Evolutionary conservation across 495 filamentous ascomycete genomes (phyloP), one percentile per base, ranked within the genome.

Genomic region (Viridothelium virens): DNA sequence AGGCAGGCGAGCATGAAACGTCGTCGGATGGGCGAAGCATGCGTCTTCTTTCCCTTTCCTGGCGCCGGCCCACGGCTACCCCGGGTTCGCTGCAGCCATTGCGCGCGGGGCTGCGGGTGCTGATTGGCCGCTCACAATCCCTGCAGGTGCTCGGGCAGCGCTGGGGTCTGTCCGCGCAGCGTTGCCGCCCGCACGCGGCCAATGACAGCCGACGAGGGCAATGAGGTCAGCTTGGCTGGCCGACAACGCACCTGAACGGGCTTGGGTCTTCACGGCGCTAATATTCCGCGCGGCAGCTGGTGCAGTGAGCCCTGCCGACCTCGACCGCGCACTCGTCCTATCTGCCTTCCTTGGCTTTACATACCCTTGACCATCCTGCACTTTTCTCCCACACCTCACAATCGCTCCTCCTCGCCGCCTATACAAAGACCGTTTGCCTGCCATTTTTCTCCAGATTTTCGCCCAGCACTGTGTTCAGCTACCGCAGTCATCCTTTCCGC

Each of bases 231-330:
- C 53, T 59, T 59, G 53, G 53, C 5, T 33, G 53, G 53, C 4
- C 53, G 53, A 59, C 18, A 33, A 25, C 25, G 25, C 25, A 25
- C 25, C 25, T 25, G 25, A n/a, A n/a, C 7, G 53, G 25, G 25
- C 36, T 59, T 18, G 25, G n/a, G 25, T 14, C 14, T 36, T 18
- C 25, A 59, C 53, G 53, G 53, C 53, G 53, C 53, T 59, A 59
- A 59, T 59, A 59, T 59, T 59, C 53, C 53, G 53, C 53, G 53
- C 53, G 53, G 53, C 53, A 59, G 53, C 53, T 59, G 53, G 25
- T 59, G 53, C 53, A 59, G 53, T 31, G 11, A 59, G 53, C 53
- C 53, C 53, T 36, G 31, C 18, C 53, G 53, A 59, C 25, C 53
- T 36, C 53, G 53, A 33, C 18, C 10, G 53, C 31, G 53, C 31